These are phyloP conservation scores for Mortierella sp. DNA, from an alignment of 371 early-diverging fungal genomes.

Conservation along the genomic window DNA sequence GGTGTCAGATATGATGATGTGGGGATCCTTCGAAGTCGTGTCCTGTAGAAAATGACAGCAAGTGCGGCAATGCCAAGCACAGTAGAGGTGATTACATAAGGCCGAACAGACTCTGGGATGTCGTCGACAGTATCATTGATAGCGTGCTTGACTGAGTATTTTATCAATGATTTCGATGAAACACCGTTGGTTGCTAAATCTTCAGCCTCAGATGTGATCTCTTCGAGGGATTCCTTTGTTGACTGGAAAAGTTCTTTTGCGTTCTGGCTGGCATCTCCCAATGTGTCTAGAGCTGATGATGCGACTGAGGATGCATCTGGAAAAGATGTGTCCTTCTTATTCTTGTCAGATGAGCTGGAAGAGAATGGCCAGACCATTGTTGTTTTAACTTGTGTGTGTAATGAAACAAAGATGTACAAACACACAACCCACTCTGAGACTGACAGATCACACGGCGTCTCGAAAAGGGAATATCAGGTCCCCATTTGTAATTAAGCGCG, in stretches of 20 bases:
- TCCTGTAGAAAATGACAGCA: constrained; percentile 24
- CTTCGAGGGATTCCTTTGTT: constrained; percentile 22
- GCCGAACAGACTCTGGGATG: constrained; percentile 27
- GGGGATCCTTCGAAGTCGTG: constrained; percentile 48
- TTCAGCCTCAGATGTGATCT: constrained; percentile 1
- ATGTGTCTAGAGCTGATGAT: constrained; percentile 11
- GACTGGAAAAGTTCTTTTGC: constrained; percentile 20
- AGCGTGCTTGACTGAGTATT: background rate
- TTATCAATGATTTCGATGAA: background rate
- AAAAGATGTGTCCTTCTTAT: background rate
- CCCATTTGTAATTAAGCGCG: too few species aligned
- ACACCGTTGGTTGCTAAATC: background rate
- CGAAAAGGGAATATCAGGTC: too few species aligned
- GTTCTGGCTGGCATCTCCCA: constrained; percentile 28
- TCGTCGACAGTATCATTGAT: background rate
- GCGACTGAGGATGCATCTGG: constrained; percentile 1
- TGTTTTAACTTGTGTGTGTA: background rate
- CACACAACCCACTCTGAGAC: too few species aligned
- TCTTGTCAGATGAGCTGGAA: constrained; percentile 16
- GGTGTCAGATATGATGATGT: constrained; percentile 68
- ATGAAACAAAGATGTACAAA: too few species aligned
- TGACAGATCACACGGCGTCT: too few species aligned
- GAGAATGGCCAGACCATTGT: constrained; percentile 47
- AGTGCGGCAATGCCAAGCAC: constrained; percentile 24
- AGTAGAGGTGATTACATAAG: constrained; percentile 27